Conservation (phyloP, 2,329 filamentous ascomycete genomes). For the Verticillium zaregamsianum region DNA sequence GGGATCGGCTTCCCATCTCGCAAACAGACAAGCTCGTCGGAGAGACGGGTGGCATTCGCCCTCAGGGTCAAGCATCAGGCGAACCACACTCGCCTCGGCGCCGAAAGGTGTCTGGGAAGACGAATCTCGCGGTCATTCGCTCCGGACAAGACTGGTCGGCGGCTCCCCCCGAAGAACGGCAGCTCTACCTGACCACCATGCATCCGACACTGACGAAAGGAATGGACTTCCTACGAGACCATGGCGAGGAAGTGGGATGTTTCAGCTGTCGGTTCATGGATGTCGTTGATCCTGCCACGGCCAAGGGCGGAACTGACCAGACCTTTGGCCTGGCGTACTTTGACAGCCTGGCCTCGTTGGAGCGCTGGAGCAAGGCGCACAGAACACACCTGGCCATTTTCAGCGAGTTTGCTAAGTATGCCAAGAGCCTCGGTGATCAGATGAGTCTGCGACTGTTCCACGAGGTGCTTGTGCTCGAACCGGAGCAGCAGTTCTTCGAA, state of each 20-base stretch:
- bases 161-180: conserved; percentile 33
- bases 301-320: conserved; percentile 21
- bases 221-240: conserved; percentile 39
- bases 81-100: conserved; percentile 5
- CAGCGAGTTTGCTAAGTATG: conserved; percentile 32
- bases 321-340: conserved; percentile 39
- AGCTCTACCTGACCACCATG: conserved; percentile 39
- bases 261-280: conserved; percentile 39
- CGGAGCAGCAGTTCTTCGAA: conserved; percentile 36
- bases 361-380: conserved; percentile 34
- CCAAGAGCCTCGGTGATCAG: conserved; percentile 28
- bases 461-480: conserved; percentile 32
- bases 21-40: conserved; percentile 31
- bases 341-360: conserved; percentile 32
- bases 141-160: conserved; percentile 41
- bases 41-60: conserved; percentile 7
- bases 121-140: conserved; percentile 37
- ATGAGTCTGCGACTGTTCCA: conserved; percentile 33
- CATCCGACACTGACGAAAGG: conserved; percentile 36
- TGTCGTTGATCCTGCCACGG: conserved; percentile 24
- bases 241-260: conserved; percentile 37
- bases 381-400: conserved; percentile 36
- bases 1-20: conserved; percentile 33
- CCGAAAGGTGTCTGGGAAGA: conserved; percentile 27
- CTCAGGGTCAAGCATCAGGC: not conserved